Conservation (phyloP, 2,329 filamentous ascomycete genomes). For the Ustilaginoidea virens region DNA sequence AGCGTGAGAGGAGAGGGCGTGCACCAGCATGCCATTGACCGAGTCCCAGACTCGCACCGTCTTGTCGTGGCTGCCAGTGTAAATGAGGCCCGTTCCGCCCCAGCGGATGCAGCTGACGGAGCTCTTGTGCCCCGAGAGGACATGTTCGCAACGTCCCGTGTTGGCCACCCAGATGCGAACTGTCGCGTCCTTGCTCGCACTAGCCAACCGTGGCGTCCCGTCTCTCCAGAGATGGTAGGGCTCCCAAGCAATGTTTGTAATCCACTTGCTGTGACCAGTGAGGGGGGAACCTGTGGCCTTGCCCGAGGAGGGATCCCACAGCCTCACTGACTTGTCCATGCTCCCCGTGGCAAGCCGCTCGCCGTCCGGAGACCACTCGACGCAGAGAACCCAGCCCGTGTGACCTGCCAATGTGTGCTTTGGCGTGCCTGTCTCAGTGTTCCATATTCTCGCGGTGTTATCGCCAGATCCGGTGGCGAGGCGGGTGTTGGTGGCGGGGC, state of each 20-base stretch:
- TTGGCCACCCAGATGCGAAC: slow-evolving; percentile 77
- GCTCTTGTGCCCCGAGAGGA: slow-evolving; percentile 76
- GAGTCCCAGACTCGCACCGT: slow-evolving; percentile 85
- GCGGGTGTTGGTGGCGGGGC: slow-evolving; percentile 57
- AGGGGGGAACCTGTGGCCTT: slow-evolving; percentile 49
- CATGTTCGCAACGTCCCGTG: slow-evolving; percentile 61
- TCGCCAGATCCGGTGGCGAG: slow-evolving; percentile 86
- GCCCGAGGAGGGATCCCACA: slow-evolving; percentile 80
- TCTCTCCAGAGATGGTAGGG: slow-evolving; percentile 72
- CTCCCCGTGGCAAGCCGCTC: slow-evolving; percentile 71
- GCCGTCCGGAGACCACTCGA: slow-evolving; percentile 77
- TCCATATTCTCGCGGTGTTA: slow-evolving; percentile 83
- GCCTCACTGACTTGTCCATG: slow-evolving; percentile 80
- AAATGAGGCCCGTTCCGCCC: slow-evolving; percentile 79
- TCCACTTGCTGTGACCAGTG: slow-evolving; percentile 80
- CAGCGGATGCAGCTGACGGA: slow-evolving; percentile 84
- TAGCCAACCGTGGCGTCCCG: slow-evolving; percentile 66
- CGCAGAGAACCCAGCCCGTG: slow-evolving; percentile 76
- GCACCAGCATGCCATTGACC: slow-evolving; percentile 59
- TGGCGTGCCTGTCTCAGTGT: slow-evolving; percentile 85
- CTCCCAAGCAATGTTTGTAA: slow-evolving; percentile 81
- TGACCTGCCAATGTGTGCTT: slow-evolving; percentile 77
- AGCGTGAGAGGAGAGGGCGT: slow-evolving; percentile 67
- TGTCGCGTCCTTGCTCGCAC: slow-evolving; percentile 78
- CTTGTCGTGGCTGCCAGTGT: slow-evolving; percentile 81